These are phyloP conservation scores for Solanum sitiens DNA, from an alignment of 257 asterid species.

Conservation along the genomic window DNA sequence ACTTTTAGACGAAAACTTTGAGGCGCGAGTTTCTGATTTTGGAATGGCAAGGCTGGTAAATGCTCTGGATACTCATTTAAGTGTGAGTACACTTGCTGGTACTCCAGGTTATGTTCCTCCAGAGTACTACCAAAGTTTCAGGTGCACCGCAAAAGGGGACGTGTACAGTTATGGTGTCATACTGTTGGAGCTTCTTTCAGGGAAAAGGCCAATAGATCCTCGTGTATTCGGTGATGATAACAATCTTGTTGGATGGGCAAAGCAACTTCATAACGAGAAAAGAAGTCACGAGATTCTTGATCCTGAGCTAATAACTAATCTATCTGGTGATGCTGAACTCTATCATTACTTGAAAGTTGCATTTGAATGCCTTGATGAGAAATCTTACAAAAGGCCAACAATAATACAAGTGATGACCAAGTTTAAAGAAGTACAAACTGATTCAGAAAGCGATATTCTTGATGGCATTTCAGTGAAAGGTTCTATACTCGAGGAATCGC, in stretches of 20 bases:
- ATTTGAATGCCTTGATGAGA: slow-evolving; percentile 79
- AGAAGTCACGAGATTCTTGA: slow-evolving; percentile 64
- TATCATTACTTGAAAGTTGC: slow-evolving; percentile 69
- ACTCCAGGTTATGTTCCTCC: slow-evolving; percentile 98
- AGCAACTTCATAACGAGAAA: slow-evolving; percentile 47
- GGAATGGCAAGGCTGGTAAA: slow-evolving; percentile 92
- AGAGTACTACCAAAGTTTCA: slow-evolving; percentile 89
- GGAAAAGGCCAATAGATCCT: slow-evolving; percentile 79
- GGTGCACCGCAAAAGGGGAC: slow-evolving; percentile 93
- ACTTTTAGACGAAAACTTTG: slow-evolving; percentile 63
- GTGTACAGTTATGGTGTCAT: slow-evolving; percentile 94
- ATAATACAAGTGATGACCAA: slow-evolving; percentile 96
- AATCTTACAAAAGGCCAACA: slow-evolving; percentile 72
- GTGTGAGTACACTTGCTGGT: slow-evolving; percentile 94
- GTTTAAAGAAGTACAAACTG: slow-evolving; percentile 71
- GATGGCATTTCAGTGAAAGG: slow-evolving; percentile 69
- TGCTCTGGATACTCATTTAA: slow-evolving; percentile 80
- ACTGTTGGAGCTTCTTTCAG: slow-evolving; percentile 80
- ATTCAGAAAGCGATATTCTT: slow-evolving; percentile 66
- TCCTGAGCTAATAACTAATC: slow-evolving; percentile 36
- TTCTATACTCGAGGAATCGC: slow-evolving; percentile 68
- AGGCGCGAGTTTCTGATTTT: slow-evolving; percentile 91
- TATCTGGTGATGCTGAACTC: slow-evolving; percentile 56
- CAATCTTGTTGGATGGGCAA: slow-evolving; percentile 97
- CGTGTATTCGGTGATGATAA: slow-evolving; percentile 75